Conservation (phyloP, 805 yeast species). For the Saccharomycopsis synnaedendra region DNA sequence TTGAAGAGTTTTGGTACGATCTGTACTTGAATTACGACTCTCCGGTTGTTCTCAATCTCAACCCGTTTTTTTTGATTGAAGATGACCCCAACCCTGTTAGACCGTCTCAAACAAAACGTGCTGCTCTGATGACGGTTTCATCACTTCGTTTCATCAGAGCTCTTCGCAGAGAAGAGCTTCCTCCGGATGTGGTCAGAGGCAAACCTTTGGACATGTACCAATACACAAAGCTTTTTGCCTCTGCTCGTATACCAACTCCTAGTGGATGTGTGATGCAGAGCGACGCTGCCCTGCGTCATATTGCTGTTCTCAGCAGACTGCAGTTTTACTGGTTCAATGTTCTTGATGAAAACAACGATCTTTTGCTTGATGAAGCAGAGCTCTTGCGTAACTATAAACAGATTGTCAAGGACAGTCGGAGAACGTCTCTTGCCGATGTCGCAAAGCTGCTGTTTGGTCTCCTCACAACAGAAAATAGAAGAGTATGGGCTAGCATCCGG, state of each 20-base stretch:
- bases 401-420: constrained; percentile 61
- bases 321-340: constrained; percentile 96
- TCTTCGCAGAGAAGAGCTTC: constrained; percentile 59
- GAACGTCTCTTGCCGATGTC: constrained; percentile 43
- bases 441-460: constrained; percentile 85
- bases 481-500: constrained; percentile 77
- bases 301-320: constrained; percentile 71
- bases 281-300: constrained; percentile 64
- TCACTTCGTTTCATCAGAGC: constrained; percentile 74
- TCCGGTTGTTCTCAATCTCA: constrained; percentile 83
- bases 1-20: constrained; percentile 93
- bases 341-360: constrained; percentile 57
- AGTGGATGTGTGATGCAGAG: constrained; percentile 81
- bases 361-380: constrained; percentile 66
- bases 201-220: constrained; percentile 82
- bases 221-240: constrained; percentile 76
- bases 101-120: constrained; percentile 58
- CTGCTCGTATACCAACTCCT: constrained; percentile 74
- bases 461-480: constrained; percentile 79
- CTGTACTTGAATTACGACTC: constrained; percentile 79
- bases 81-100: constrained; percentile 58
- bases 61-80: constrained; percentile 82
- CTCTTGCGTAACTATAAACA: constrained; percentile 63
- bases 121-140: constrained; percentile 68
- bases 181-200: constrained; percentile 56